A percentile compares a stretch with the other conserved stretches of the same genome.
Conservation (phyloP, 2,329 filamentous ascomycete genomes). For the Kalaharituber pfeilii region DNA sequence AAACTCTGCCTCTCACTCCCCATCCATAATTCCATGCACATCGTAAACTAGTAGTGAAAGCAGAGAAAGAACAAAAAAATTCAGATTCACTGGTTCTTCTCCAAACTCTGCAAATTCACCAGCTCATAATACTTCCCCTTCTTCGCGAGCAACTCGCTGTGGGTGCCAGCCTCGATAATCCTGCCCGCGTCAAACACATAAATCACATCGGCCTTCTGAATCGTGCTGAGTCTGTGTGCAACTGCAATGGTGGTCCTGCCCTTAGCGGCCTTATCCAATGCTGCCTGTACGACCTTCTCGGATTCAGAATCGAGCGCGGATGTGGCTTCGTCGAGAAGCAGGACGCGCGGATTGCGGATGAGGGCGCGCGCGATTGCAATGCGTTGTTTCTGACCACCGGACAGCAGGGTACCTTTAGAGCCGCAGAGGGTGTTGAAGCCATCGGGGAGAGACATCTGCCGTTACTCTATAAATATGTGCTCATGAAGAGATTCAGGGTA, state of each 20-base stretch:
- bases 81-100: conserved; percentile 39
- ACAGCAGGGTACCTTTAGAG: conserved; percentile 67
- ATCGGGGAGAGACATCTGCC: conserved; percentile 33
- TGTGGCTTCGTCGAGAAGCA: conserved; percentile 43
- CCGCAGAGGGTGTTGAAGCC: conserved; percentile 76
- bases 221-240: conserved; percentile 74
- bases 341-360: conserved; percentile 73
- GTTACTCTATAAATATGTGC: neutral
- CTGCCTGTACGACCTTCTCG: conserved; percentile 65
- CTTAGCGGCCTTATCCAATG: conserved; percentile 64
- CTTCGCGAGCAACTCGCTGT: conserved; percentile 51
- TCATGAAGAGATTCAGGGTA: no score
- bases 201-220: conserved; percentile 85
- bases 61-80: no score
- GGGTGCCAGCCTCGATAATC: conserved; percentile 70
- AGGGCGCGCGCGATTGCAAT: conserved; percentile 84
- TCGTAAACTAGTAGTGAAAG: no score
- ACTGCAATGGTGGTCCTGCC: conserved; percentile 77
- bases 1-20: no score
- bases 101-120: conserved; percentile 63
- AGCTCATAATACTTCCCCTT: conserved; percentile 61
- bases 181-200: conserved; percentile 89
- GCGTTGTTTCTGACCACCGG: conserved; percentile 86
- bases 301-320: conserved; percentile 58
- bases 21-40: no score